Percentiles rank a stretch among this genome's conserved stretches.
These are phyloP conservation scores for Trichoderma sp. DNA, from an alignment of 2,329 filamentous ascomycete species.

Conservation along the genomic window DNA sequence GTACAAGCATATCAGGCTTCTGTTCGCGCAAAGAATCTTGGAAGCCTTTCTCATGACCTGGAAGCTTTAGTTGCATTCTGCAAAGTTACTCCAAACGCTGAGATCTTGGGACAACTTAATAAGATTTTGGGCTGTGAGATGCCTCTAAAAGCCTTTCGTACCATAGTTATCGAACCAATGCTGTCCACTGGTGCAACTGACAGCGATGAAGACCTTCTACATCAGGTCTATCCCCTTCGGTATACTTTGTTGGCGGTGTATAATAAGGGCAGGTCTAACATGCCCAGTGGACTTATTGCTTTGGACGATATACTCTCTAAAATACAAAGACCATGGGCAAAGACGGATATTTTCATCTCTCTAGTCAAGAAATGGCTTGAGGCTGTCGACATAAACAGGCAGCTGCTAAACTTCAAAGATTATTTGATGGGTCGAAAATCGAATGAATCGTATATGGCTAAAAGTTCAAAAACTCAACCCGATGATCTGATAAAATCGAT, in stretches of 20 bases:
- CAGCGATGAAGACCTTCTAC: not conserved
- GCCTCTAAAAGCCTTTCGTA: not conserved
- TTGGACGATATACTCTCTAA: not conserved
- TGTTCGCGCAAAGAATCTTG: not conserved
- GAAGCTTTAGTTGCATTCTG: not conserved
- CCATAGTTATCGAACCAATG: not conserved
- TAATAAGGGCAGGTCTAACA: not conserved
- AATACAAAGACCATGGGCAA: not conserved
- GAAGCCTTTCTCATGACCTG: not conserved
- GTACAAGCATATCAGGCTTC: not conserved
- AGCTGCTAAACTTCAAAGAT: not conserved
- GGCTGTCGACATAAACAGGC: not conserved
- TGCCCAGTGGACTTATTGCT: no score
- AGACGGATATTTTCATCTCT: not conserved
- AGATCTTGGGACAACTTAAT: rapidly evolving
- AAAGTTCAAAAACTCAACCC: not conserved
- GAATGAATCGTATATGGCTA: not conserved
- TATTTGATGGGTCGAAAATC: not conserved
- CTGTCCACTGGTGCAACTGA: rapidly evolving
- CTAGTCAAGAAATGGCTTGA: not conserved
- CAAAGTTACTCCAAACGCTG: not conserved
- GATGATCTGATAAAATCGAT: not conserved
- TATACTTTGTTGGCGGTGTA: not conserved
- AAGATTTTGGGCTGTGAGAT: not conserved
- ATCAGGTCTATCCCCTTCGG: not conserved